Conservation (phyloP, 2,329 filamentous ascomycete genomes). For the Ceratocystis lukuohia region DNA sequence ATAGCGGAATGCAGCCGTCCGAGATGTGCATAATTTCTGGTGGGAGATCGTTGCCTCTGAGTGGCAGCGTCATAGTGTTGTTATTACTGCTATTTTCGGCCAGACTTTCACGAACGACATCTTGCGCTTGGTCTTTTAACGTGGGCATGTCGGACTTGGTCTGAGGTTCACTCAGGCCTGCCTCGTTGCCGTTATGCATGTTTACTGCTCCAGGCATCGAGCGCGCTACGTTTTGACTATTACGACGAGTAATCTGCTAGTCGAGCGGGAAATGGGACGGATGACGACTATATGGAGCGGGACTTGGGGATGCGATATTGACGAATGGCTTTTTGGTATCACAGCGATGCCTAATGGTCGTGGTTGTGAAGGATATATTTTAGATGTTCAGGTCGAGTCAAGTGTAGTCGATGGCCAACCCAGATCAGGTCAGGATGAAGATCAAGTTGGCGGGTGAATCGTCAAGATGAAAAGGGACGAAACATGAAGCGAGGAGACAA, state of each 20-base stretch:
- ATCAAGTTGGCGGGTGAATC: conserved; percentile 1
- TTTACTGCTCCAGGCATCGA: conserved; percentile 41
- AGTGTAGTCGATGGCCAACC: not conserved
- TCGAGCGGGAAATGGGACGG: too few species aligned
- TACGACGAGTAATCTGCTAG: not conserved
- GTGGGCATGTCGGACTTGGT: conserved; percentile 27
- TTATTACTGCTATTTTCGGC: conserved; percentile 11
- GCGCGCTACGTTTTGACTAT: conserved; percentile 8
- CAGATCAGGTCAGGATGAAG: not conserved
- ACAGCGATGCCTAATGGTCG: too few species aligned
- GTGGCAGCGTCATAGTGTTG: conserved; percentile 11
- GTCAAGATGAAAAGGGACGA: not conserved
- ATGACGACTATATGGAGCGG: too few species aligned
- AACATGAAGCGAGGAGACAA: too few species aligned
- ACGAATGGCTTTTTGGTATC: too few species aligned
- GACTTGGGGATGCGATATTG: too few species aligned
- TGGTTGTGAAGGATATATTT: not conserved
- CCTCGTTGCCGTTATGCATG: conserved; percentile 38
- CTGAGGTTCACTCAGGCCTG: conserved; percentile 23
- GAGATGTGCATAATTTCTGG: conserved; percentile 58
- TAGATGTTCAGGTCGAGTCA: not conserved
- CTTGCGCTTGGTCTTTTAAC: conserved; percentile 25
- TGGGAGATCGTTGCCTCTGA: conserved; percentile 44
- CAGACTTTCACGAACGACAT: conserved; percentile 3
- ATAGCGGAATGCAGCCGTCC: conserved; percentile 61